Conservation (phyloP, 2,329 filamentous ascomycete genomes). For the Endocalyx cinctus region DNA sequence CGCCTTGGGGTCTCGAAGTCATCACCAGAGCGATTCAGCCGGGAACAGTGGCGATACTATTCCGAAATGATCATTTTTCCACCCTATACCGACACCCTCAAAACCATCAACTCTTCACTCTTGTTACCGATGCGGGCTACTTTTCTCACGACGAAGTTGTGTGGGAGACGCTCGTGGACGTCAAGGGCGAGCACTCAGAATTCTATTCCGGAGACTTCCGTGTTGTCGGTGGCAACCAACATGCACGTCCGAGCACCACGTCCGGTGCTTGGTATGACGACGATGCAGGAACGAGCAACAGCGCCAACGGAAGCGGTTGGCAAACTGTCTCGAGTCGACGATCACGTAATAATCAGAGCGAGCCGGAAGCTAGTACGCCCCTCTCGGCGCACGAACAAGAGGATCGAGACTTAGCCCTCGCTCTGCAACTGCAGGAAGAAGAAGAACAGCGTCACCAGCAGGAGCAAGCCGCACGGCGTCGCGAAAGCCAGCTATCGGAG, state of each 20-base stretch:
- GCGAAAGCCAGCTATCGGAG: conserved; percentile 66
- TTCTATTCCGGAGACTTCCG: conserved; percentile 90
- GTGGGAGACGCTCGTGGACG: conserved; percentile 89
- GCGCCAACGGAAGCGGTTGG: conserved; percentile 42
- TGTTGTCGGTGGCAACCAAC: conserved; percentile 61
- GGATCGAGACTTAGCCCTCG: conserved; percentile 82
- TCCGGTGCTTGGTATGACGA: conserved; percentile 11
- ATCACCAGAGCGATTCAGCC: conserved; percentile 67
- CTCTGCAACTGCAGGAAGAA: conserved; percentile 89
- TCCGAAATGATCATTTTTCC: conserved; percentile 96
- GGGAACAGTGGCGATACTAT: conserved; percentile 83
- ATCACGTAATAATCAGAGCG: conserved; percentile 18
- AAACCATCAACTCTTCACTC: conserved; percentile 68
- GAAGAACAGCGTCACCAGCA: conserved; percentile 74
- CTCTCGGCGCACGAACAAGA: conserved; percentile 59
- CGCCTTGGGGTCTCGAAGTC: conserved; percentile 71
- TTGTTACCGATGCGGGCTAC: conserved; percentile 93
- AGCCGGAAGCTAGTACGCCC: conserved; percentile 14
- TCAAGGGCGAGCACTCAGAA: conserved; percentile 76
- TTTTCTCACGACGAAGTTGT: conserved; percentile 84
- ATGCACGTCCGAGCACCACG: conserved; percentile 12
- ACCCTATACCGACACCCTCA: conserved; percentile 86
- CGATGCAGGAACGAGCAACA: conserved; percentile 13
- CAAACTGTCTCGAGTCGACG: conserved; percentile 46
- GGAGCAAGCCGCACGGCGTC: conserved; percentile 55